These are phyloP conservation scores for Auriscalpium microsporum DNA, from an alignment of 768 basidiomycete species.

Conservation along the genomic window DNA sequence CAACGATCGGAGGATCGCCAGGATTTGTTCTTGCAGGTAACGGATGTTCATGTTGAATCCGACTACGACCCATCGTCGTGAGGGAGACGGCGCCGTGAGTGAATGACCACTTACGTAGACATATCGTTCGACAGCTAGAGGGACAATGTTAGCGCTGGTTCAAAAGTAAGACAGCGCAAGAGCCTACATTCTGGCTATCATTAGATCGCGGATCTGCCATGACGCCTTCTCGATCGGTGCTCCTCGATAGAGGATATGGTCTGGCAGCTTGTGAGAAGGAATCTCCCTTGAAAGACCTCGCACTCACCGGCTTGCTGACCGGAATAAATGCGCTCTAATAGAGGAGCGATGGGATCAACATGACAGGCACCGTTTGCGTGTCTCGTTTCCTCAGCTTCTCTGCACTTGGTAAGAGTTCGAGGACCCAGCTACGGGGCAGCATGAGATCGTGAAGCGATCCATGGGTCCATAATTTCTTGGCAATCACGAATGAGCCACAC, in stretches of 20 bases:
- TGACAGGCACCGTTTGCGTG: not conserved
- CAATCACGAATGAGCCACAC: conserved; percentile 3
- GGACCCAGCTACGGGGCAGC: conserved; percentile 16
- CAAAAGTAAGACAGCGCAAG: too few species aligned
- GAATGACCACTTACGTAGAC: too few species aligned
- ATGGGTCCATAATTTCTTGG: not conserved
- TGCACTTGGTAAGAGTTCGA: conserved; percentile 1
- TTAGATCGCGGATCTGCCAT: not conserved
- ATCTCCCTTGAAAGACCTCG: not conserved
- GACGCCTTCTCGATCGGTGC: not conserved
- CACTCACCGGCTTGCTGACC: not conserved
- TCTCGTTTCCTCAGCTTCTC: conserved; percentile 6
- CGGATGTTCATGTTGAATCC: too few species aligned
- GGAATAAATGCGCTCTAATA: conserved; percentile 12
- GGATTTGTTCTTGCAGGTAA: too few species aligned
- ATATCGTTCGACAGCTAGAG: too few species aligned
- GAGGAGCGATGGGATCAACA: not conserved
- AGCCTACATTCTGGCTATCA: too few species aligned
- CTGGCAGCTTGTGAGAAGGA: not conserved
- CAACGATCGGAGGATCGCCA: too few species aligned
- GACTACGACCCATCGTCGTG: too few species aligned
- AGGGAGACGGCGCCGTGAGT: too few species aligned
- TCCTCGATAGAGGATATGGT: not conserved
- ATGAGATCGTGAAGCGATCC: not conserved
- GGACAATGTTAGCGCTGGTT: too few species aligned